Base-by-base conservation (phyloP, 441 rosid genomes). In the Geranium incanum region DNA sequence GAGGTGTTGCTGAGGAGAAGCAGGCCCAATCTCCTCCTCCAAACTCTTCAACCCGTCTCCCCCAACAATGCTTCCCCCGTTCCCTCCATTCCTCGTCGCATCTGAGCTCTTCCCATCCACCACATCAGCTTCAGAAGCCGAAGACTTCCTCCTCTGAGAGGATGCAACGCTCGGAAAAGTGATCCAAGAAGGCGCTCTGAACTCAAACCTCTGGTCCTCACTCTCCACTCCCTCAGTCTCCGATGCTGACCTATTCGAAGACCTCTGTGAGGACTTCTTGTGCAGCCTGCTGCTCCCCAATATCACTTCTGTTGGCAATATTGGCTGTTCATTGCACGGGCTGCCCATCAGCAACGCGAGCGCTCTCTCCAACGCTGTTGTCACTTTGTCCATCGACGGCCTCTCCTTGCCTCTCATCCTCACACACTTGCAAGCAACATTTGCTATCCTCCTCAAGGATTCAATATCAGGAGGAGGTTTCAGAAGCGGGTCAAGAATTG, bases 331-430 rank as follows among this genome's bases (percentile, higher is more conserved):
- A 39, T 36, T 15, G 67, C 75, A 63, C 4, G 79, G 79, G 79
- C 79, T 72, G 39, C 79, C 79, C 79, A 76, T 72, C 36, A 76
- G 23, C 72, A 71, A 75, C 4, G 79, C 79, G 5, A 76, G 79
- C 15, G 75, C 79, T 13, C 75, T 71, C 72, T 76, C 79, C 36
- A 76, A 57, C 5, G 72, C 79, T 0, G 79, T 76, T 4, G 79
- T 76, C 65, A 76, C 79, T 70, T 72, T 68, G 23, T 76, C 79
- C 79, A 76, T 76, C 0, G 79, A 76, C 1, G 76, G 79, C 66
- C 79, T 74, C 7, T 76, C 79, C 69, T 76, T 72, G 41, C 79
- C 79, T 4, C 79, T 69, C 79, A 76, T 76, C 68, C 79, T 72
- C 70, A 76, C 79, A 50, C 76, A 76, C 68, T 76, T 76, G 72